Conservation (phyloP, 2,329 filamentous ascomycete genomes). For the Talaromyces atroroseus region DNA sequence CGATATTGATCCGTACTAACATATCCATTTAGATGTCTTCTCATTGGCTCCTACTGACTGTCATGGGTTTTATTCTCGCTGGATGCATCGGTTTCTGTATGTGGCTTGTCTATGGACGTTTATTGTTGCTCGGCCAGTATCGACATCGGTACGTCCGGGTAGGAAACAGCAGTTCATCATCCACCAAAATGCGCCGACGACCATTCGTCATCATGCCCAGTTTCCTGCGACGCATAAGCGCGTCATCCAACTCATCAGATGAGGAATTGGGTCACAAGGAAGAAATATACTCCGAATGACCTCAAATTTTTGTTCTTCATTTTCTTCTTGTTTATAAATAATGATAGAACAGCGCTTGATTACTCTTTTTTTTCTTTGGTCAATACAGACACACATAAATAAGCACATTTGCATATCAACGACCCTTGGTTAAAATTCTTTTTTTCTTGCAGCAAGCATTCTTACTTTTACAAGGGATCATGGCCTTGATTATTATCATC, state of each 20-base stretch:
- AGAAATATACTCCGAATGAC: constrained; percentile 36
- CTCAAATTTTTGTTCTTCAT: background rate
- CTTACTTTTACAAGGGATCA: background rate
- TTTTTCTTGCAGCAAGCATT: background rate
- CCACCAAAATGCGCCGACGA: constrained; percentile 25
- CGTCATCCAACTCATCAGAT: constrained; percentile 36
- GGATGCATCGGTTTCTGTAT: constrained; percentile 42
- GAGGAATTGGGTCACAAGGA: constrained; percentile 29
- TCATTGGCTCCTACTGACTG: constrained; percentile 52
- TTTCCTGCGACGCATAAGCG: constrained; percentile 33
- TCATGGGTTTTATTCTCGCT: constrained; percentile 47
- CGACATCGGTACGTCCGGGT: constrained; percentile 26
- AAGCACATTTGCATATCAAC: constrained; percentile 13
- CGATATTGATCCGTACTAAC: constrained; percentile 1
- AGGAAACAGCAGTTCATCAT: constrained; percentile 19
- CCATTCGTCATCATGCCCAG: constrained; percentile 31
- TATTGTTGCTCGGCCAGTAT: constrained; percentile 39
- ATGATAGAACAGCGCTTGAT: constrained; percentile 10
- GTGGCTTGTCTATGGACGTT: constrained; percentile 49
- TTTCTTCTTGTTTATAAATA: background rate
- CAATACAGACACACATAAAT: background rate
- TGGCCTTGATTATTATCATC: background rate
- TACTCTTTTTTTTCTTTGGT: constrained; percentile 1
- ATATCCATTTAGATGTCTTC: constrained; percentile 43
- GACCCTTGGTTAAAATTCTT: constrained; percentile 1